A percentile compares a stretch with the other conserved stretches of the same genome.
These are phyloP conservation scores for Ogataea kodamae DNA, from an alignment of 805 yeast genomes.

Conservation along the genomic window DNA sequence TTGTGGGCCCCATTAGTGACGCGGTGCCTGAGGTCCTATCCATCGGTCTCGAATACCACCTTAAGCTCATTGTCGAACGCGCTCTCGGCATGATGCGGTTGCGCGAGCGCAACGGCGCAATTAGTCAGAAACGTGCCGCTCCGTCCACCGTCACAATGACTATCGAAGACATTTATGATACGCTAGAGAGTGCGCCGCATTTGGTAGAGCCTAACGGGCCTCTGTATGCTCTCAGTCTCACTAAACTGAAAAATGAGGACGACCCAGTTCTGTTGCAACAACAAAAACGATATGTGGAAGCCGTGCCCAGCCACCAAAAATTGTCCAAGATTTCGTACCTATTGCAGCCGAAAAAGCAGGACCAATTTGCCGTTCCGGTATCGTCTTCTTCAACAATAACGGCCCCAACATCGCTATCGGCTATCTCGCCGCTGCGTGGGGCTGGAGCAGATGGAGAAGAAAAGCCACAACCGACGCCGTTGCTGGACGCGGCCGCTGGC, in stretches of 20 bases:
- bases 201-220: constrained; percentile 68
- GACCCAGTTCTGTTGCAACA: constrained; percentile 27
- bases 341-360: constrained; percentile 20
- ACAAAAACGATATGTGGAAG: constrained; percentile 13
- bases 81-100: constrained; percentile 70
- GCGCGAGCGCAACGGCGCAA: constrained; percentile 39
- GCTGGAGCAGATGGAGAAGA: constrained; percentile 6
- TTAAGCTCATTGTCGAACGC: constrained; percentile 69
- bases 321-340: constrained; percentile 30
- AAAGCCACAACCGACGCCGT: constrained; percentile 1
- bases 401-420: constrained; percentile 16
- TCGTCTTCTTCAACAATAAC: constrained; percentile 20
- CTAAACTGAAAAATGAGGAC: constrained; percentile 57
- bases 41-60: constrained; percentile 78
- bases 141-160: constrained; percentile 42
- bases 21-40: constrained; percentile 73
- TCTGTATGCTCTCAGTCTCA: constrained; percentile 44
- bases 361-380: constrained; percentile 8
- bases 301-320: constrained; percentile 16
- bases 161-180: constrained; percentile 63
- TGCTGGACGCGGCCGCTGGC: constrained; percentile 7
- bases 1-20: constrained; percentile 75
- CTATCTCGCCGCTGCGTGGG: constrained; percentile 9
- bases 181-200: constrained; percentile 63
- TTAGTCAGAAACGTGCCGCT: constrained; percentile 5